These are phyloP conservation scores for Astrephomene gubernaculifera DNA, from an alignment of 139 green algal species.

Conservation along the genomic window DNA sequence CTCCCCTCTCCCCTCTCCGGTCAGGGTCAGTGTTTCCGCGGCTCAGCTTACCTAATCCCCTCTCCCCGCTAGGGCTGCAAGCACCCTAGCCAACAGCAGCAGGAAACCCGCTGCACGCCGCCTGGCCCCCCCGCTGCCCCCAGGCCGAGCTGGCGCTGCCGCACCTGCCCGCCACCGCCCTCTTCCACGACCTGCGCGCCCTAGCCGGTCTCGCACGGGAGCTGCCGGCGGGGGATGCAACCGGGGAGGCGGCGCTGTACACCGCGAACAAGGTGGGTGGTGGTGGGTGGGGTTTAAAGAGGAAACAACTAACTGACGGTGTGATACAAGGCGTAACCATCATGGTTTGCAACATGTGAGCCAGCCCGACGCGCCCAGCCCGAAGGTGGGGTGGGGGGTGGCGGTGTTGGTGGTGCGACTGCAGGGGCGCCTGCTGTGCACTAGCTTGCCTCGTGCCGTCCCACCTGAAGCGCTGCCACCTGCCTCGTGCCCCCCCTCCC, in stretches of 20 bases:
- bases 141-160: slow-evolving; percentile 42
- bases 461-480: no score
- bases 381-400: neutral
- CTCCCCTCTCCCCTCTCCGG: no score
- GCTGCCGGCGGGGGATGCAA: slow-evolving; percentile 27
- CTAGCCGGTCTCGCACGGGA: slow-evolving; percentile 34
- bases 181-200: slow-evolving; percentile 43
- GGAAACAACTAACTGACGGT: no score
- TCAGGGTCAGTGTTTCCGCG: no score
- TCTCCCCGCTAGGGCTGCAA: no score
- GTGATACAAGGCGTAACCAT: no score
- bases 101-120: neutral
- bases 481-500: no score
- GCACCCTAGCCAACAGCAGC: neutral
- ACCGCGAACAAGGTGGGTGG: slow-evolving; percentile 42
- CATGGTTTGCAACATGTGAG: no score
- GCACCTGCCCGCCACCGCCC: slow-evolving; percentile 5
- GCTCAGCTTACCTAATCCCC: no score
- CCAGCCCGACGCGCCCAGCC: neutral
- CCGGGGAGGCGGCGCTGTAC: slow-evolving; percentile 44
- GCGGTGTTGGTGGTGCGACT: neutral
- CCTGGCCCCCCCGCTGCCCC: neutral
- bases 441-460: no score
- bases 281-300: neutral
- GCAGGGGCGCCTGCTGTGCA: no score